These are phyloP conservation scores for Mycena filopes DNA, from an alignment of 768 basidiomycete species.

Conservation along the genomic window DNA sequence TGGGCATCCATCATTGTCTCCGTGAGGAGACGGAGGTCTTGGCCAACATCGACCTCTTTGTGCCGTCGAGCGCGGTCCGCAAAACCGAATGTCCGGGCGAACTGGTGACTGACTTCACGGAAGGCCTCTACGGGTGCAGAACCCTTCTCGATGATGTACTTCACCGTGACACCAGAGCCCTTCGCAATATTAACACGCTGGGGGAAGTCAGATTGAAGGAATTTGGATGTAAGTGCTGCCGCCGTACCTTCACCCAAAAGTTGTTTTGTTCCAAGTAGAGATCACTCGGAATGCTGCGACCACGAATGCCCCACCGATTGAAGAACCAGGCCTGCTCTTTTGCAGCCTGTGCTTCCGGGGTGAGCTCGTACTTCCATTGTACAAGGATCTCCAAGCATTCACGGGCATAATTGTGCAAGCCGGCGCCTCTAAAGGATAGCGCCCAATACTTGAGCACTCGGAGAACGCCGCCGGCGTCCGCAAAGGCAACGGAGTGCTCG, in stretches of 20 bases:
- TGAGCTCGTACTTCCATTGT: conserved; percentile 36
- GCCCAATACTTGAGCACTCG: conserved; percentile 41
- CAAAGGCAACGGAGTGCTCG: conserved; percentile 42
- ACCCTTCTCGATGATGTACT: conserved; percentile 18
- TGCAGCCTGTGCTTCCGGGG: conserved; percentile 20
- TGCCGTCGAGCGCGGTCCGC: conserved; percentile 33
- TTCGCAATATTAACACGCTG: conserved; percentile 5
- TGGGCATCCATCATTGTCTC: conserved; percentile 16
- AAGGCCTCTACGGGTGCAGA: conserved; percentile 18
- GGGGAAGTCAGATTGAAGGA: background rate
- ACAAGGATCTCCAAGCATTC: conserved; percentile 39
- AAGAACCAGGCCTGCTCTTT: conserved; percentile 42
- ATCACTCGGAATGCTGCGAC: conserved; percentile 41
- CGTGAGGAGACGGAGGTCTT: conserved; percentile 30
- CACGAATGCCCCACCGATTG: conserved; percentile 39
- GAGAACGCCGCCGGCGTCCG: conserved; percentile 43
- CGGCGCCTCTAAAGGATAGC: conserved; percentile 43
- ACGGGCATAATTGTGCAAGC: conserved; percentile 46
- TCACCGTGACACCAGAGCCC: conserved; percentile 2
- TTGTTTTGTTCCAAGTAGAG: conserved; percentile 46
- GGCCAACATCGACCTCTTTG: conserved; percentile 36
- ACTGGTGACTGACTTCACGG: conserved; percentile 10
- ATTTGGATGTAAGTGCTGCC: conserved; percentile 1
- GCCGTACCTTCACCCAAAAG: conserved; percentile 37
- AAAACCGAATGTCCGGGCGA: conserved; percentile 15